Conservation (phyloP, 1,139 yeast genomes). For the Ogataea hybrid region DNA sequence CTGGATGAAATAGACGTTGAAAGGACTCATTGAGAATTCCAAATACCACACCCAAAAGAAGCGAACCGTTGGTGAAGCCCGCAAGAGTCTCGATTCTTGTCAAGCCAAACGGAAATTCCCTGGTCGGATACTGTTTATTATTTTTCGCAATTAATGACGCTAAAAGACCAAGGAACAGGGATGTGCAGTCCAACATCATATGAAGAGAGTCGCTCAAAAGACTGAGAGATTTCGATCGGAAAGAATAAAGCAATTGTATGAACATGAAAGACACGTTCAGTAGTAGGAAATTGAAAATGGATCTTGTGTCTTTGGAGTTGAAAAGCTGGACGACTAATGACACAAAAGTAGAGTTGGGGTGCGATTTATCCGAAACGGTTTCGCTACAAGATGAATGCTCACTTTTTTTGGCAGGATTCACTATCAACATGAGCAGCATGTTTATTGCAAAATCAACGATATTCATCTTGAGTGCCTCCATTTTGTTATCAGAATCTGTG, state of each 20-base stretch:
- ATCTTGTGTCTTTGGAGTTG: slow-evolving; percentile 72
- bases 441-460: slow-evolving; percentile 15
- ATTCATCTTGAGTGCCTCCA: slow-evolving; percentile 11
- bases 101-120: slow-evolving; percentile 82
- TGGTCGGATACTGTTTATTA: slow-evolving; percentile 42
- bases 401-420: slow-evolving; percentile 13
- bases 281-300: slow-evolving; percentile 82
- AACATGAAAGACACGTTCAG: slow-evolving; percentile 92
- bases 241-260: slow-evolving; percentile 85
- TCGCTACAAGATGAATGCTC: not conserved
- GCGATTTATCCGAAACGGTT: slow-evolving; percentile 1
- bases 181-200: slow-evolving; percentile 93
- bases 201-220: slow-evolving; percentile 89
- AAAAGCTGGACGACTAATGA: slow-evolving; percentile 41
- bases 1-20: slow-evolving; percentile 77
- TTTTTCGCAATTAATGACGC: slow-evolving; percentile 66
- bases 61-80: slow-evolving; percentile 91
- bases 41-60: slow-evolving; percentile 82
- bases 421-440: slow-evolving; percentile 10
- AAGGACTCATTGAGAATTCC: slow-evolving; percentile 87
- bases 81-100: slow-evolving; percentile 85
- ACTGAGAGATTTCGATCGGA: slow-evolving; percentile 89
- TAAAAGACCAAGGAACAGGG: slow-evolving; percentile 81
- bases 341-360: slow-evolving; percentile 16
- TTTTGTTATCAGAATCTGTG: slow-evolving; percentile 9